These are phyloP conservation scores for Chamaecyparis obtusa DNA, from an alignment of 75 land plant genomes.

Conservation along the genomic window DNA sequence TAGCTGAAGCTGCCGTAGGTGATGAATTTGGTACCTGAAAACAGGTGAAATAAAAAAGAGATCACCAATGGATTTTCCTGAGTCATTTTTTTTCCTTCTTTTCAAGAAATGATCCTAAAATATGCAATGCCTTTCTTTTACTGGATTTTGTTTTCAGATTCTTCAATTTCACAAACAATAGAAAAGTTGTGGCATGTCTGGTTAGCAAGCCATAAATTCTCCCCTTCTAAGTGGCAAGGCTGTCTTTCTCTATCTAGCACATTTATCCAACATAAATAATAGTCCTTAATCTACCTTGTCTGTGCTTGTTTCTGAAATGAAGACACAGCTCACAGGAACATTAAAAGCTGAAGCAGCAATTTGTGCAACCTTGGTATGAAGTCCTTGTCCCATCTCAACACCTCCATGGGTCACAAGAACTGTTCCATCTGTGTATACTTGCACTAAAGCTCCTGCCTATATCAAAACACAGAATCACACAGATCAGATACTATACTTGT, in stretches of 20 bases:
- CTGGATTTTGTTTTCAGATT: background rate
- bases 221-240: background rate
- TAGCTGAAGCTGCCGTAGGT: slow-evolving; percentile 99
- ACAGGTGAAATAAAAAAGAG: background rate
- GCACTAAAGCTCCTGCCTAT: slow-evolving; percentile 97
- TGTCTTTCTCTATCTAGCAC: background rate
- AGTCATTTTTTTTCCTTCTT: background rate
- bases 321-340: slow-evolving; percentile 83
- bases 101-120: background rate
- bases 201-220: background rate
- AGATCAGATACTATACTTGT: background rate
- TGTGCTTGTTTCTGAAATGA: slow-evolving; percentile 98
- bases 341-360: slow-evolving; percentile 86
- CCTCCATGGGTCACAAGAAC: slow-evolving; percentile 98
- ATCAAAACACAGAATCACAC: slow-evolving; percentile 8
- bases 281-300: slow-evolving; percentile 64
- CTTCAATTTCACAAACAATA: background rate
- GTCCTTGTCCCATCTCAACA: slow-evolving; percentile 99
- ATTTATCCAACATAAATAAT: background rate
- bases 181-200: background rate
- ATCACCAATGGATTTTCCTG: background rate
- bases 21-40: slow-evolving; percentile 91
- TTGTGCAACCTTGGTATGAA: slow-evolving; percentile 96
- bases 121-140: background rate
- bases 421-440: slow-evolving; percentile 97